Percentiles rank a stretch among this genome's conserved stretches.
phyloP scores from a whole-genome alignment of 495 filamentous ascomycete species.

The Aspergillus indologenus region DNA sequence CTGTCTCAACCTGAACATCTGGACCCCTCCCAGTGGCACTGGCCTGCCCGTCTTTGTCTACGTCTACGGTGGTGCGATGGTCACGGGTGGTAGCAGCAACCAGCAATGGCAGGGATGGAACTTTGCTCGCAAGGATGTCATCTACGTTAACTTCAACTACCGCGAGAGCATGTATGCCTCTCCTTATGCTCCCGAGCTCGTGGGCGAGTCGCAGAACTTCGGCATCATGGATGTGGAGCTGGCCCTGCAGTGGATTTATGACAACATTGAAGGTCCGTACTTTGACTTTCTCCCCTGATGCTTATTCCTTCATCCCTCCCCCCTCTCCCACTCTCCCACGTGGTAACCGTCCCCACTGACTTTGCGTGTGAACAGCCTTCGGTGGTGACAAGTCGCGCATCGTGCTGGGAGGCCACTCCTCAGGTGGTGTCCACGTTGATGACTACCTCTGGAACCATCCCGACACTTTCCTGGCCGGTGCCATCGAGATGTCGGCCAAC shows the following conservation, averaged over 20 bases:
- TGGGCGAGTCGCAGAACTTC: slow-evolving; percentile 28
- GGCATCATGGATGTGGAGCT: slow-evolving; percentile 28
- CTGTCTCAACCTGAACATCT: slow-evolving; percentile 30
- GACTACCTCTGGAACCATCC: slow-evolving; percentile 31
- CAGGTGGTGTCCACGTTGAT: slow-evolving; percentile 26
- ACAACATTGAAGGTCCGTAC: slow-evolving; percentile 24
- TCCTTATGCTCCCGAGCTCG: slow-evolving; percentile 24
- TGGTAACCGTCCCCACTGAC: neutral
- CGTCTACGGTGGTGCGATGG: slow-evolving; percentile 30
- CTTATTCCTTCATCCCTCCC: too few species aligned
- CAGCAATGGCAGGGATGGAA: slow-evolving; percentile 26
- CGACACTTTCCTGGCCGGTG: slow-evolving; percentile 26
- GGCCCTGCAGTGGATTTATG: slow-evolving; percentile 25
- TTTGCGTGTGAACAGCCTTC: slow-evolving; percentile 15
- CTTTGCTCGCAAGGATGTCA: slow-evolving; percentile 29
- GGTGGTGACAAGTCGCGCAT: slow-evolving; percentile 27
- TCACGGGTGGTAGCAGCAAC: slow-evolving; percentile 25
- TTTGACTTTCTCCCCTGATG: neutral
- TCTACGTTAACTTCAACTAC: slow-evolving; percentile 33
- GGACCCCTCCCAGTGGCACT: slow-evolving; percentile 14
- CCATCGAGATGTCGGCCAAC: slow-evolving; percentile 30
- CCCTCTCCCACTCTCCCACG: neutral
- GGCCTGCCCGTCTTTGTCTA: slow-evolving; percentile 28
- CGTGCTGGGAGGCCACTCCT: slow-evolving; percentile 27
- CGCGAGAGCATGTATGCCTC: slow-evolving; percentile 27